Evolutionary conservation across 2,329 filamentous ascomycete species (phyloP), one percentile per base, ranked within the genome.

Genomic region (Talaromyces marneffei): DNA sequence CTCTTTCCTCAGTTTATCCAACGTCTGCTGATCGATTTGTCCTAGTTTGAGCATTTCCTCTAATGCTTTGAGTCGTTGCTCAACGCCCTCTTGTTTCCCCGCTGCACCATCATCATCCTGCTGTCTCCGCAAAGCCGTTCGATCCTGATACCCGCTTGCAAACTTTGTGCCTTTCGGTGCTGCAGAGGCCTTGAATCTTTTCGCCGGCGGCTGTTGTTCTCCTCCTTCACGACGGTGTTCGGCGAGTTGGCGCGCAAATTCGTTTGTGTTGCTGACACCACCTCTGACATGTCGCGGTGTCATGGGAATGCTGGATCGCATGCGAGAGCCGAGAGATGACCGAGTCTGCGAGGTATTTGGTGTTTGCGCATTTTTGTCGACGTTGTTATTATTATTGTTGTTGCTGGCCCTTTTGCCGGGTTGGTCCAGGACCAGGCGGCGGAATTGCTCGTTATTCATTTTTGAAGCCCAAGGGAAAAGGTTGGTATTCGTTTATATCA

Each of bases 371-470:
- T 44, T 29, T 27, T 55, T 55, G 52, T 29, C 25, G 33, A 29
- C 2, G 20, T 6, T 29, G 44, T 40, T 23, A 1, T 37, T 35
- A 16, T 18, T 20, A 6, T 50, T 44, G 25, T n/a, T 55, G 52
- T 57, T n/a, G 4, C 9, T 61, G 27, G 23, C 2, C 14, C 48
- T 56, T 31, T 57, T 53, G 29, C 46, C 29, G 2, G 81, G 75
- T 3, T 78, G 82, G 66, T 84, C 77, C 75, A 87, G 80, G 23
- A 96, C 76, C 6, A 97, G 83, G 65, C 89, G 88, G 59, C 94
- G 88, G 71, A 99, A 99, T 70, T 97, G 91, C 46, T 92, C 86
- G 81, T 97, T 97, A 74, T 97, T 96, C 94, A 99, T 97, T 62
- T 27, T 69, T n/a, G n/a, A n/a, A n/a, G n/a, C n/a, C n/a, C n/a